Percentiles rank a stretch among this genome's conserved stretches.
phyloP scores from a whole-genome alignment of 1,139 yeast species.

The Geotrichum bryndzae region DNA sequence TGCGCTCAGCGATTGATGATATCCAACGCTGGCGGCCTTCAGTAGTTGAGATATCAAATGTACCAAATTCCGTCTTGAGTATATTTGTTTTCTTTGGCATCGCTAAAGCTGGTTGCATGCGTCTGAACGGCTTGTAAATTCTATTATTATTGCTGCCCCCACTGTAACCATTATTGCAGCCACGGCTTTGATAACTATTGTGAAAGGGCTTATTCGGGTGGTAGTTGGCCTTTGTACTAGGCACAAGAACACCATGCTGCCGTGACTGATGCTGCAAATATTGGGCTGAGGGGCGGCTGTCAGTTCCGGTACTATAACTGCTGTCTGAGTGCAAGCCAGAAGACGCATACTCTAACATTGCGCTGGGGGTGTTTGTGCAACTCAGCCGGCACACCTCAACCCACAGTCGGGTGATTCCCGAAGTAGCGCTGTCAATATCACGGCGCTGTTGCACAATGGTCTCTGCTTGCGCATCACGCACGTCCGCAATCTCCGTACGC shows the following conservation, averaged over 20 bases:
- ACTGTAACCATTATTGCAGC: neutral
- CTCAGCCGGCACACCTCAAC: slow-evolving; percentile 9
- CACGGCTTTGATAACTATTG: neutral
- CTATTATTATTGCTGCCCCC: neutral
- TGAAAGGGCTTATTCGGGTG: neutral
- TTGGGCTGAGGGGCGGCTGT: neutral
- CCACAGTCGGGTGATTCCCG: slow-evolving; percentile 13
- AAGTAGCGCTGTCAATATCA: slow-evolving; percentile 10
- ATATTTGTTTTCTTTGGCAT: slow-evolving; percentile 30
- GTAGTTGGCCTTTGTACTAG: neutral
- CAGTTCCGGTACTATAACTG: neutral
- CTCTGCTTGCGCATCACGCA: slow-evolving; percentile 1
- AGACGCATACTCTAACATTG: slow-evolving; percentile 10
- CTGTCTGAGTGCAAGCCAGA: neutral
- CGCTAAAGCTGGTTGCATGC: neutral
- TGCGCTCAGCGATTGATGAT: slow-evolving; percentile 18
- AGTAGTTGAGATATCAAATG: slow-evolving; percentile 27
- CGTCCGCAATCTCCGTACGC: neutral
- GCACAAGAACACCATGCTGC: neutral
- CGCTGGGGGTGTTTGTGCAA: slow-evolving; percentile 3
- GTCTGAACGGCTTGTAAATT: neutral
- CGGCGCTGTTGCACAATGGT: neutral
- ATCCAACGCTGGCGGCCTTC: slow-evolving; percentile 28
- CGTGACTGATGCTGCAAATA: neutral
- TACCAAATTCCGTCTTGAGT: slow-evolving; percentile 34